Conservation (phyloP, 1,284 basidiomycete species). For the Mycosarcoma maydis region DNA sequence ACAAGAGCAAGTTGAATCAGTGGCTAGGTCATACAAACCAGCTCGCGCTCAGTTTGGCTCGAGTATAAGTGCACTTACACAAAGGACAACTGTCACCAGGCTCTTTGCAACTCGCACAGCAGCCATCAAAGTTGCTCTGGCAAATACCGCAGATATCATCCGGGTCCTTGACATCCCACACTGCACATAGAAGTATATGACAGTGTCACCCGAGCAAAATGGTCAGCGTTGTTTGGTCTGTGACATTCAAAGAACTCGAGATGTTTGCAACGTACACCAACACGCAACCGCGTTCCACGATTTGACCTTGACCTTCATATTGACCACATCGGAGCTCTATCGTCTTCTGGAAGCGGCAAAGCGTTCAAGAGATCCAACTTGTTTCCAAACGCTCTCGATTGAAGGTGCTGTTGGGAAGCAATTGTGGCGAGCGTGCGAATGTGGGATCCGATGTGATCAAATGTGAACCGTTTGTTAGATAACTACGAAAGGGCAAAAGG, state of each 20-base stretch:
- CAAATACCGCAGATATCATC: slow-evolving; percentile 67
- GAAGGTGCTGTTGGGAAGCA: too few species aligned
- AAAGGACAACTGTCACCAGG: slow-evolving; percentile 63
- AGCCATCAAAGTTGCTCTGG: slow-evolving; percentile 66
- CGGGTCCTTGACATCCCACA: slow-evolving; percentile 65
- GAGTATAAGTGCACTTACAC: slow-evolving; percentile 29
- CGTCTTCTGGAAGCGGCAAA: background rate
- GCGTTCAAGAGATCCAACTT: too few species aligned
- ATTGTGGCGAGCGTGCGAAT: too few species aligned
- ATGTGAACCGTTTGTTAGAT: too few species aligned
- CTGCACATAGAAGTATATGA: slow-evolving; percentile 13
- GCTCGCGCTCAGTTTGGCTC: too few species aligned
- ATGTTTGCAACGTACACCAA: slow-evolving; percentile 56
- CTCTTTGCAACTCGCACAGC: slow-evolving; percentile 63
- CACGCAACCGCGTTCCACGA: slow-evolving; percentile 64
- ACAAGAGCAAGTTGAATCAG: too few species aligned
- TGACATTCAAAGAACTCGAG: background rate
- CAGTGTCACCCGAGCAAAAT: background rate
- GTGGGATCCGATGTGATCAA: too few species aligned
- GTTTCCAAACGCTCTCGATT: too few species aligned
- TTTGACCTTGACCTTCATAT: slow-evolving; percentile 65
- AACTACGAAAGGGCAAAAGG: too few species aligned
- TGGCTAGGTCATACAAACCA: too few species aligned
- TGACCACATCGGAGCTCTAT: slow-evolving; percentile 12
- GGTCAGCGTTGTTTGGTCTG: background rate